These are phyloP conservation scores for Colletotrichum lupini DNA, from an alignment of 2,329 filamentous ascomycete genomes.

Conservation along the genomic window DNA sequence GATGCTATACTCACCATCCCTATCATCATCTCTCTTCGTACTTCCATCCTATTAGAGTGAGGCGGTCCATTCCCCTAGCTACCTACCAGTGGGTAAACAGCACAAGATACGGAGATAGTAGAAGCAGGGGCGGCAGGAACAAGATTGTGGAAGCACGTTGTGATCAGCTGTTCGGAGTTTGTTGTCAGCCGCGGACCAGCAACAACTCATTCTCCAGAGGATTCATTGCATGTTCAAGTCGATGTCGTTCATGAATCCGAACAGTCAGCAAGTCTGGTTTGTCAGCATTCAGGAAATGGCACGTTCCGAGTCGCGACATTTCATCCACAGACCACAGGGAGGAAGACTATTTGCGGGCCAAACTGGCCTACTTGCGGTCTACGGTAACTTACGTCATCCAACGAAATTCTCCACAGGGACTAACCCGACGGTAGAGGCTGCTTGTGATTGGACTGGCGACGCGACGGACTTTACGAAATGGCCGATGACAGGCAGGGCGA, in stretches of 20 bases:
- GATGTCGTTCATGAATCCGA: background rate
- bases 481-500: slow-evolving; percentile 13
- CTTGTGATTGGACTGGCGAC: slow-evolving; percentile 2
- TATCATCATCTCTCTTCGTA: background rate
- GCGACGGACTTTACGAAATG: slow-evolving; percentile 22
- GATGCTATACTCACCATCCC: background rate
- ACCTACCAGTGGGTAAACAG: background rate
- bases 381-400: slow-evolving; percentile 14
- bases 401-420: slow-evolving; percentile 10
- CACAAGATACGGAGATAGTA: background rate
- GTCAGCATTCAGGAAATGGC: slow-evolving; percentile 19
- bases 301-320: background rate
- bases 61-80: background rate
- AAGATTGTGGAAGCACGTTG: background rate
- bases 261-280: slow-evolving; percentile 15
- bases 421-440: slow-evolving; percentile 3
- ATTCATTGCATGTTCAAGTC: background rate
- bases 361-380: background rate
- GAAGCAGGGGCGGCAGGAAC: background rate
- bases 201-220: background rate
- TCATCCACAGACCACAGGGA: background rate
- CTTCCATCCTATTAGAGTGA: background rate
- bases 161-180: background rate
- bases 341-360: background rate
- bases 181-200: background rate